Conservation (phyloP, 2,329 filamentous ascomycete species). For the Trichoderma koningiopsis region DNA sequence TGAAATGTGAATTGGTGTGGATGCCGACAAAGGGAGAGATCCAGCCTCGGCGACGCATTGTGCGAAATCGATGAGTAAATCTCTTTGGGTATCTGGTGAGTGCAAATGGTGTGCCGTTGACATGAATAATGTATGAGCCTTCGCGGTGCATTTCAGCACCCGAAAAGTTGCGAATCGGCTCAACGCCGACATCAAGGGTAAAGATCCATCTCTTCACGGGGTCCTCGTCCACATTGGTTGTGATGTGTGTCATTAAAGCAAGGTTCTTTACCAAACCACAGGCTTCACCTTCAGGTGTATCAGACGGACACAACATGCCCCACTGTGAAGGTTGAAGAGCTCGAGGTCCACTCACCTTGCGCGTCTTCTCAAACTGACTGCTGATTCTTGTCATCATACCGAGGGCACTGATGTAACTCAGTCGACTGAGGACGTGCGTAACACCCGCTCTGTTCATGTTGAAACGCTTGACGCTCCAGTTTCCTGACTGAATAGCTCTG, state of each 20-base stretch:
- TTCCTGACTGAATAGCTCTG: conserved; percentile 93
- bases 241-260: conserved; percentile 98
- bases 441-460: conserved; percentile 98
- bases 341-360: conserved; percentile 94
- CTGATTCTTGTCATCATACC: conserved; percentile 99
- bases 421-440: conserved; percentile 89
- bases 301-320: conserved; percentile 95
- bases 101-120: conserved; percentile 94
- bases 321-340: conserved; percentile 97
- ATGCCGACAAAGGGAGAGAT: conserved; percentile 97
- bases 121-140: conserved; percentile 85
- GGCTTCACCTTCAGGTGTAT: conserved; percentile 97
- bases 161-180: conserved; percentile 67
- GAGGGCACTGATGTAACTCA: conserved; percentile 94
- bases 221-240: conserved; percentile 90
- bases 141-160: conserved; percentile 85
- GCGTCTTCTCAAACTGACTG: conserved; percentile 97
- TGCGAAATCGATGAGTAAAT: conserved; percentile 83
- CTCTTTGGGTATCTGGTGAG: conserved; percentile 82
- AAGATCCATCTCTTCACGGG: conserved; percentile 87
- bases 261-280: conserved; percentile 98
- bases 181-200: conserved; percentile 81
- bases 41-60: conserved; percentile 82
- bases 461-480: conserved; percentile 97
- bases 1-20: conserved; percentile 91